phyloP scores from a whole-genome alignment of 2,329 filamentous ascomycete species.

The Colletotrichum somersetense region DNA sequence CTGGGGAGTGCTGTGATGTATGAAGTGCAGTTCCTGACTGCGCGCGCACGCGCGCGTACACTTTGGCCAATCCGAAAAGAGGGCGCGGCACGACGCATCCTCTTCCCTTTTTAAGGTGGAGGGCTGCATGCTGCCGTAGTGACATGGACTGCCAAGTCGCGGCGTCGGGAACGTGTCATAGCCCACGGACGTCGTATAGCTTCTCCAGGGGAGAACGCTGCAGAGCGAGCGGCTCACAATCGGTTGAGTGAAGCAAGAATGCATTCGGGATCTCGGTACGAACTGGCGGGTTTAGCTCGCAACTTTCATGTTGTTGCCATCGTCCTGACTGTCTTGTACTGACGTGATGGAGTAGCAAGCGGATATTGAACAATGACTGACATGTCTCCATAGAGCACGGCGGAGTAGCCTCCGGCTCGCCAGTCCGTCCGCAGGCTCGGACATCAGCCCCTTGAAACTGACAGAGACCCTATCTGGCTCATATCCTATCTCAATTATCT shows the following conservation, averaged over 20 bases:
- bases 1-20: not conserved
- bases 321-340: not conserved
- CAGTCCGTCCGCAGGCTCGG: constrained; percentile 11
- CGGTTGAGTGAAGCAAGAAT: not conserved
- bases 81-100: not conserved
- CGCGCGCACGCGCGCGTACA: not conserved
- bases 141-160: constrained; percentile 29
- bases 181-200: constrained; percentile 15
- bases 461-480: not conserved
- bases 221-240: not conserved
- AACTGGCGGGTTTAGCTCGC: not conserved
- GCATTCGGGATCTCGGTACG: not conserved
- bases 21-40: not conserved
- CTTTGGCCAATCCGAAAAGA: not conserved
- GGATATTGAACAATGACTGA: not conserved
- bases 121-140: constrained; percentile 2
- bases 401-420: not conserved
- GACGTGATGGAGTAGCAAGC: not conserved
- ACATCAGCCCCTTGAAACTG: constrained; percentile 18
- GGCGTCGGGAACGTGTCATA: constrained; percentile 15
- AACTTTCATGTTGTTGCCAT: not conserved
- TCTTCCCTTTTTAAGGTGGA: not conserved
- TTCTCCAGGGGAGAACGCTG: not conserved
- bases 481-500: too few species aligned
- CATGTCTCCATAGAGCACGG: not conserved